A percentile compares a stretch with the other conserved stretches of the same genome.
phyloP scores from a whole-genome alignment of 202 grass and related monocot genomes.

The Sporobolus alterniflorus region DNA sequence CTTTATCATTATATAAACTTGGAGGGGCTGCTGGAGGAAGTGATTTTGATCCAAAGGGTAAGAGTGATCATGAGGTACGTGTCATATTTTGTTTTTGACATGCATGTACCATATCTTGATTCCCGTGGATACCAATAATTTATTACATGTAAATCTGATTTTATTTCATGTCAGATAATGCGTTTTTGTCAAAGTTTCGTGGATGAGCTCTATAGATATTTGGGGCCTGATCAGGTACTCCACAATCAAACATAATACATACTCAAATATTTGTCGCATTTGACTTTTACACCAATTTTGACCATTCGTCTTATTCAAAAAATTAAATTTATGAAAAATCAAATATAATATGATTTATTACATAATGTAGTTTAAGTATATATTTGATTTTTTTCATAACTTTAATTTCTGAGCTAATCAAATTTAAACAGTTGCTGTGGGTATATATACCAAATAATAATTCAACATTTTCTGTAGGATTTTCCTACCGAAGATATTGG shows the following conservation, averaged over 20 bases:
- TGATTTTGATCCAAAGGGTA: slow-evolving; percentile 99
- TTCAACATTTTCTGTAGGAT: slow-evolving; percentile 62
- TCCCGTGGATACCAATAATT: slow-evolving; percentile 29
- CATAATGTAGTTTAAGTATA: no score
- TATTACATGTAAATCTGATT: slow-evolving; percentile 38
- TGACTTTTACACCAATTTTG: no score
- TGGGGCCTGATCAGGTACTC: slow-evolving; percentile 96
- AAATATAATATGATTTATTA: no score
- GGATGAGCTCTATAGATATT: slow-evolving; percentile 95
- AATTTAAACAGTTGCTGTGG: slow-evolving; percentile 21
- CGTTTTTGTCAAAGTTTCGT: slow-evolving; percentile 99
- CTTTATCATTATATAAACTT: slow-evolving; percentile 94
- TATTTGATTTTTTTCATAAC: no score
- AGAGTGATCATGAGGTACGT: slow-evolving; percentile 94
- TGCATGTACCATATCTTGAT: slow-evolving; percentile 29
- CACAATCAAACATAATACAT: slow-evolving; percentile 8
- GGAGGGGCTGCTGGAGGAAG: slow-evolving; percentile 97
- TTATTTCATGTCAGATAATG: slow-evolving; percentile 79
- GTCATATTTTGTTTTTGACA: no score
- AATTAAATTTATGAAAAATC: no score
- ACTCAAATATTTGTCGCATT: no score
- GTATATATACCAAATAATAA: slow-evolving; percentile 26
- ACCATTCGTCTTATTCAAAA: no score
- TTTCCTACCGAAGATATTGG: slow-evolving; percentile 95
- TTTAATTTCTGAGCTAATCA: no score